phyloP scores from a whole-genome alignment of 106 monocot genomes.

The Allium cepa region DNA sequence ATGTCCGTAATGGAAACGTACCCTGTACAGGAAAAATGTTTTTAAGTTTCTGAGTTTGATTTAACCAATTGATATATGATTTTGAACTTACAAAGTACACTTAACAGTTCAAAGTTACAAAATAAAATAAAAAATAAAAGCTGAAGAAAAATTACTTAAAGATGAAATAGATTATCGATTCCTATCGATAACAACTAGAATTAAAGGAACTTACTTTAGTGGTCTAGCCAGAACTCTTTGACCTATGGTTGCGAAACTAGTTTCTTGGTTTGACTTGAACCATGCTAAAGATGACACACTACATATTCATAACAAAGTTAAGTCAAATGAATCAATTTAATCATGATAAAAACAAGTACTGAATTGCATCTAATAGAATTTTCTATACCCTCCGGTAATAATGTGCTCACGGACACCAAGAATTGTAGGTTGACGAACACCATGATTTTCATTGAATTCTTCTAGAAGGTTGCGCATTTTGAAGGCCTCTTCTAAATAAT shows the following conservation, averaged over 20 bases:
- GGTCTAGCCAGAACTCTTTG: slow-evolving; percentile 91
- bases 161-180: no score
- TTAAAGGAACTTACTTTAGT: slow-evolving; percentile 58
- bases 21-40: slow-evolving; percentile 29
- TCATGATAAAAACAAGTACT: neutral
- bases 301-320: slow-evolving; percentile 12
- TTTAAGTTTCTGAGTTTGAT: no score
- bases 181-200: no score
- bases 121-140: no score
- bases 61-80: no score
- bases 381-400: slow-evolving; percentile 74
- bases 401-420: slow-evolving; percentile 83
- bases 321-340: slow-evolving; percentile 1
- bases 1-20: slow-evolving; percentile 92
- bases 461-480: slow-evolving; percentile 91
- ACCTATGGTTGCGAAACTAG: slow-evolving; percentile 90
- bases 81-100: no score
- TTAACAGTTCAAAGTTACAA: no score
- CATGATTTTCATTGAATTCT: slow-evolving; percentile 55
- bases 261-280: slow-evolving; percentile 96
- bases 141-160: no score
- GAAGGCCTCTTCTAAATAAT: slow-evolving; percentile 91
- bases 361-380: neutral
- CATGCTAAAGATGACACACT: slow-evolving; percentile 86
- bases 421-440: slow-evolving; percentile 74